Conservation (phyloP, 2,329 filamentous ascomycete genomes). For the Phialophora expanda region DNA sequence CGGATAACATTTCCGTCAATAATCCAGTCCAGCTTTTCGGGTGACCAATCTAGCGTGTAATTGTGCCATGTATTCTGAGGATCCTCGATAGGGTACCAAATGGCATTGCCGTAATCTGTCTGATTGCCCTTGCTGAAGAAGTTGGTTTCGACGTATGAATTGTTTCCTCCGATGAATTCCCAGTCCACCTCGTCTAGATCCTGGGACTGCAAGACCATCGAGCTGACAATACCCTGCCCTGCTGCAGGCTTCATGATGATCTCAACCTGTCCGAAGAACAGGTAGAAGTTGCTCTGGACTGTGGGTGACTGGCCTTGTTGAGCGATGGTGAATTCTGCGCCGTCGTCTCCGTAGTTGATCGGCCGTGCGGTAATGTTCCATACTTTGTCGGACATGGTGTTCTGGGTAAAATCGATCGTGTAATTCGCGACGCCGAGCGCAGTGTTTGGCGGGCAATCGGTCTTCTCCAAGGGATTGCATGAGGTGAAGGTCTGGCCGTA, state of each 20-base stretch:
- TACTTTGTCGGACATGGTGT: conserved; percentile 61
- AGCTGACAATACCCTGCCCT: conserved; percentile 77
- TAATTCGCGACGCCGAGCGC: conserved; percentile 67
- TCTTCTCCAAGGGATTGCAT: conserved; percentile 76
- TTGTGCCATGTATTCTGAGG: conserved; percentile 78
- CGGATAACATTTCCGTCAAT: conserved; percentile 79
- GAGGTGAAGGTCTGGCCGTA: conserved; percentile 75
- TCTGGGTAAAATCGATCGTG: conserved; percentile 57
- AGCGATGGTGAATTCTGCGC: conserved; percentile 73
- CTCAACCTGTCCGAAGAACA: conserved; percentile 83
- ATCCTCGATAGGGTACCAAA: conserved; percentile 63
- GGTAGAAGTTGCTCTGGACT: conserved; percentile 78
- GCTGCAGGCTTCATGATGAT: conserved; percentile 76
- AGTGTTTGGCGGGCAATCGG: conserved; percentile 70
- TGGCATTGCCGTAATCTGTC: conserved; percentile 71
- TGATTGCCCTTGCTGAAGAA: conserved; percentile 78
- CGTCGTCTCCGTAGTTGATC: conserved; percentile 66
- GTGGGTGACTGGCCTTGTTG: conserved; percentile 77
- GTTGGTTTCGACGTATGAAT: conserved; percentile 69
- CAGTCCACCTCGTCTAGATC: conserved; percentile 88
- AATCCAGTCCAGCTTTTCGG: conserved; percentile 82
- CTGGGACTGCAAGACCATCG: conserved; percentile 82
- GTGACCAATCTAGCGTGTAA: conserved; percentile 91
- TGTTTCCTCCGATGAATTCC: conserved; percentile 76
- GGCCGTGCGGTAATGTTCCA: conserved; percentile 73